A percentile compares a stretch with the other conserved stretches of the same genome.
Conservation (phyloP, 208 protist genomes). For the Trypanosoma mega region DNA sequence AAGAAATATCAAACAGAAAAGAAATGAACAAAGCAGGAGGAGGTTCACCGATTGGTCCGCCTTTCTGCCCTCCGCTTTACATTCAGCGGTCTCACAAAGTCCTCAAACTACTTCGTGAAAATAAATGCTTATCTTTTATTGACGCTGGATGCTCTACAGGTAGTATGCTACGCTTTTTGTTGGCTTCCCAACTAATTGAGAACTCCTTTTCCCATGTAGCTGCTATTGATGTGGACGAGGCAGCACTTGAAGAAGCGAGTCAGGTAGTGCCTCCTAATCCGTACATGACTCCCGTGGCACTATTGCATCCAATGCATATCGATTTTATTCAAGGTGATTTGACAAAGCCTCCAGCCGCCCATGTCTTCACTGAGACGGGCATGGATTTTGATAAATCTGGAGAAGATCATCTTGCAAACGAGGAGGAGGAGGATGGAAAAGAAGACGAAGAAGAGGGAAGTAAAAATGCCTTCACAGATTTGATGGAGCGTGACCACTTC, state of each 20-base stretch:
- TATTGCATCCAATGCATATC: slow-evolving; percentile 26
- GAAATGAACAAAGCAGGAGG: neutral
- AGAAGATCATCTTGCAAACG: neutral
- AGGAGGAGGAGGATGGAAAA: neutral
- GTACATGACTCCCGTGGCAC: slow-evolving; percentile 13
- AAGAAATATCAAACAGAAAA: too few species aligned
- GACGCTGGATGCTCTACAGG: slow-evolving; percentile 54
- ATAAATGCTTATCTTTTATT: slow-evolving; percentile 34
- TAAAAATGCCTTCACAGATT: neutral
- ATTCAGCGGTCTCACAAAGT: slow-evolving; percentile 40
- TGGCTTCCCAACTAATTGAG: slow-evolving; percentile 30
- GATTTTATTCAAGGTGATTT: slow-evolving; percentile 52
- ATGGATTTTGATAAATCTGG: too few species aligned
- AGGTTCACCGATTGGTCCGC: neutral
- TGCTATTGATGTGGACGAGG: slow-evolving; percentile 36
- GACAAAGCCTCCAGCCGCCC: slow-evolving; percentile 19
- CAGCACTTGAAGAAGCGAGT: slow-evolving; percentile 18
- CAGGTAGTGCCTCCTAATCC: slow-evolving; percentile 5
- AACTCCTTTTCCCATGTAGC: slow-evolving; percentile 25
- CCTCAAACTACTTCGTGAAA: slow-evolving; percentile 17
- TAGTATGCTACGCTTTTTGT: slow-evolving; percentile 32
- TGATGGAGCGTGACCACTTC: neutral
- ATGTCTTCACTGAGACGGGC: neutral
- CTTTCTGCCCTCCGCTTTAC: slow-evolving; percentile 47
- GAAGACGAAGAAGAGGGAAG: neutral